Conservation (phyloP, 2,329 filamentous ascomycete species). For the Tothia fuscella region DNA sequence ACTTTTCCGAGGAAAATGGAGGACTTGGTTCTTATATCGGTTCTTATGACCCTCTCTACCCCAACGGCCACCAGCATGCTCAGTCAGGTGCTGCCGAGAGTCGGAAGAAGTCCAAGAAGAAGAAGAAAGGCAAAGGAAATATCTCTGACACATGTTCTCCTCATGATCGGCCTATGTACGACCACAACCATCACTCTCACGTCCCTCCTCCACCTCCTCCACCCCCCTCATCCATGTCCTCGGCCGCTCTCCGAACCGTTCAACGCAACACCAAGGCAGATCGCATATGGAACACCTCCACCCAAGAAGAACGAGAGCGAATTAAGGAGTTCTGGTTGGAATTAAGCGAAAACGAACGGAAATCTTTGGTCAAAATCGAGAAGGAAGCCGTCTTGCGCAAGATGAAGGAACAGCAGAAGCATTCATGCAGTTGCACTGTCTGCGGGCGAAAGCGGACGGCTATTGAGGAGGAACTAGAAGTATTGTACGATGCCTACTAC, state of each 20-base stretch:
- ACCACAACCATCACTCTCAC: slow-evolving; percentile 18
- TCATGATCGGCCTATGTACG: background rate
- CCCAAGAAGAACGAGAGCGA: slow-evolving; percentile 84
- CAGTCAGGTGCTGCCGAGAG: background rate
- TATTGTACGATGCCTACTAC: slow-evolving; percentile 97
- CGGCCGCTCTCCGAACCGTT: slow-evolving; percentile 29
- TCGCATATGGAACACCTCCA: slow-evolving; percentile 96
- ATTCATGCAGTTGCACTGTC: slow-evolving; percentile 95
- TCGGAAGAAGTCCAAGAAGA: slow-evolving; percentile 12
- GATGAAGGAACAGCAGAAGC: slow-evolving; percentile 99
- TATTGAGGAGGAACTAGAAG: slow-evolving; percentile 95
- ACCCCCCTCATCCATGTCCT: slow-evolving; percentile 21
- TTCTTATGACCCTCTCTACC: slow-evolving; percentile 40
- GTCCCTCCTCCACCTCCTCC: slow-evolving; percentile 13
- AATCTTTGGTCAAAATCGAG: slow-evolving; percentile 92
- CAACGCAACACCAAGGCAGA: slow-evolving; percentile 50
- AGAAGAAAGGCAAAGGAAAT: slow-evolving; percentile 9
- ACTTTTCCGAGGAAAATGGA: slow-evolving; percentile 33
- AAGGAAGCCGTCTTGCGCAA: slow-evolving; percentile 96
- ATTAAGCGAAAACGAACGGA: slow-evolving; percentile 84
- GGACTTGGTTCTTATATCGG: no score
- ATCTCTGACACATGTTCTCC: no score
- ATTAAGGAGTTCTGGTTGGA: slow-evolving; percentile 99
- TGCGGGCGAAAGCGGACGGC: slow-evolving; percentile 92
- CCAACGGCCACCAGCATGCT: slow-evolving; percentile 42